These are phyloP conservation scores for Chionographis japonica DNA, from an alignment of 106 monocot species.

Conservation along the genomic window DNA sequence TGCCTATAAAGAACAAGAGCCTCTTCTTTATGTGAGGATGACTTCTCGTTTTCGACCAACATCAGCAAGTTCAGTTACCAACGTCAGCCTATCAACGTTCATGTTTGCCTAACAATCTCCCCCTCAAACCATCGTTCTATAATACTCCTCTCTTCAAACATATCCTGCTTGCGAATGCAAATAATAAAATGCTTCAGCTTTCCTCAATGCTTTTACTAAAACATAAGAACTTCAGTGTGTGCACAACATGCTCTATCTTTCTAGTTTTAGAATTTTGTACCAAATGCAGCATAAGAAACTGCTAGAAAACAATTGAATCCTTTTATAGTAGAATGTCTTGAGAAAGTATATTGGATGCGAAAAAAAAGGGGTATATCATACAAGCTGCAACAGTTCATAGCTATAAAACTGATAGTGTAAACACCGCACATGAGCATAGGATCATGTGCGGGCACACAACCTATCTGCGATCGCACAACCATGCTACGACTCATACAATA, in stretches of 20 bases:
- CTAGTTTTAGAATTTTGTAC: no score
- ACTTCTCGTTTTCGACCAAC: slow-evolving; percentile 97
- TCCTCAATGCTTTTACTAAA: no score
- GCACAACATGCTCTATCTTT: no score
- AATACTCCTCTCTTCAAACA: slow-evolving; percentile 99
- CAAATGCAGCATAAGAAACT: not conserved
- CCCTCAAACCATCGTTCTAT: slow-evolving; percentile 88
- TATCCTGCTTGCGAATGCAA: slow-evolving; percentile 50
- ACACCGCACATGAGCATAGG: no score
- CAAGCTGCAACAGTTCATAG: no score
- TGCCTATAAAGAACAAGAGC: slow-evolving; percentile 97
- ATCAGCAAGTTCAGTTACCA: slow-evolving; percentile 98
- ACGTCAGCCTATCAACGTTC: slow-evolving; percentile 91
- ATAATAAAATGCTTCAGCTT: no score
- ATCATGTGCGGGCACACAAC: no score
- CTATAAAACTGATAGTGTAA: no score
- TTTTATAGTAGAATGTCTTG: not conserved
- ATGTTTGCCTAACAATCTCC: slow-evolving; percentile 89
- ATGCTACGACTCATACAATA: no score
- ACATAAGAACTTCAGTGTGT: no score
- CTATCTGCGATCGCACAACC: no score
- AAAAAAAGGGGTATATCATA: no score
- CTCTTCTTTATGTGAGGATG: slow-evolving; percentile 63
- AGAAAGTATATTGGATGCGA: not conserved
- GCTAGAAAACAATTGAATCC: not conserved